Evolutionary conservation across 148 eudicot species (phyloP), one percentile per base, ranked within the genome.

Genomic region (Heliamphora exappendiculata): DNA sequence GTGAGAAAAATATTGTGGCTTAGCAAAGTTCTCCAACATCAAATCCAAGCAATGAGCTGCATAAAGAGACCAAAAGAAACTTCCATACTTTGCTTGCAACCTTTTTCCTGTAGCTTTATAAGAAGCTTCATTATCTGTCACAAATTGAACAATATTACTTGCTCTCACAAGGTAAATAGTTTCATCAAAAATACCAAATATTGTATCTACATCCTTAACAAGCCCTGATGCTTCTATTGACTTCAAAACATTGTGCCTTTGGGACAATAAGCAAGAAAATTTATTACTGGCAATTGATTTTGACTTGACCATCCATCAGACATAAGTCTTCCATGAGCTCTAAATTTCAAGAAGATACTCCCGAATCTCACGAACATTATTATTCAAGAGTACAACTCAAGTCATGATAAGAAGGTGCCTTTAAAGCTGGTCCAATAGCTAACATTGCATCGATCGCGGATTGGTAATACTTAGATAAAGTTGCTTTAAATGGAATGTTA

Each of bases 61-160:
- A 39, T 7, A 7, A 39, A 7, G 42, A 39, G 42, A 42, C 42
- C 42, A 39, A 63, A 63, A 31, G 13, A 63, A 63, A 3, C 5
- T 63, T 29, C 2, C 37, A 29, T 33, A 28, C 17, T 14, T 63
- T 28, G 16, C 1, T 63, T 31, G 67, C 19, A 65, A 73, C 22
- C n/a, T 37, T 53, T 79, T 53, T 1, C 78, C 78, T 24, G 57
- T 59, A 1, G 29, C 77, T 67, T 79, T 79, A 11, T 79, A 79
- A 24, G 68, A 47, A 5, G 78, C 51, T 20, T 76, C 74, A 67
- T 79, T 79, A 57, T 79, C 67, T 17, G 50, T 79, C 3, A 60
- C 70, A 31, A 78, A 74, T 47, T 78, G 71, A 2, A 71, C 76
- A 9, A 71, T 73, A 67, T 57, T 66, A 5, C 58, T 72, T 17